These are phyloP conservation scores for Diaporthe vaccinii DNA, from an alignment of 2,329 filamentous ascomycete genomes.

Conservation along the genomic window DNA sequence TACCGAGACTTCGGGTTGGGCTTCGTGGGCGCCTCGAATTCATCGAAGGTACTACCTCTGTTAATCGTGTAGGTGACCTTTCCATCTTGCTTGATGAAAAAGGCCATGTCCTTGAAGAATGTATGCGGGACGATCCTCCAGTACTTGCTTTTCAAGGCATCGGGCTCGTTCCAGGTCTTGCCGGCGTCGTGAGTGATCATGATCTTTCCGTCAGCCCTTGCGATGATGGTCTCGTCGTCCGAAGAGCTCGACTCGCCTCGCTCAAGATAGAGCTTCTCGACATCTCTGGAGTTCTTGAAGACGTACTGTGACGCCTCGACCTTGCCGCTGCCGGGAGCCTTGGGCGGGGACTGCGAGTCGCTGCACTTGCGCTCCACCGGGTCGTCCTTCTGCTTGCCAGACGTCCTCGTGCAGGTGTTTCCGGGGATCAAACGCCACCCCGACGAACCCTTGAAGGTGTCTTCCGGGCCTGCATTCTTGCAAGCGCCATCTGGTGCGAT, in stretches of 20 bases:
- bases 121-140: conserved; percentile 80
- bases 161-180: conserved; percentile 79
- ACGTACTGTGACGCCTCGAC: conserved; percentile 71
- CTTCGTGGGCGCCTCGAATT: conserved; percentile 78
- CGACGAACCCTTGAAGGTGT: conserved; percentile 86
- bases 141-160: conserved; percentile 79
- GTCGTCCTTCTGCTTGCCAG: conserved; percentile 76
- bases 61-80: conserved; percentile 87
- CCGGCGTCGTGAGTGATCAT: conserved; percentile 88
- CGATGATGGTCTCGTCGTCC: conserved; percentile 79
- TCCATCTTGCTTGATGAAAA: conserved; percentile 78
- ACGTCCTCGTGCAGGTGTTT: conserved; percentile 75
- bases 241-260: conserved; percentile 73
- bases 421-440: conserved; percentile 94
- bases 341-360: conserved; percentile 65
- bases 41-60: conserved; percentile 79
- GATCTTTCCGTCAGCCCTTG: conserved; percentile 68
- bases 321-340: conserved; percentile 73
- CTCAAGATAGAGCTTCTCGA: conserved; percentile 82
- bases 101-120: conserved; percentile 87
- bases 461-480: conserved; percentile 71
- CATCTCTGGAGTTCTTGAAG: conserved; percentile 65
- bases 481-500: conserved; percentile 80
- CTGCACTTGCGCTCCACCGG: conserved; percentile 82
- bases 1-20: conserved; percentile 50